These are phyloP conservation scores for Pseudozyma pruni DNA, from an alignment of 1,284 basidiomycete species.

Conservation along the genomic window DNA sequence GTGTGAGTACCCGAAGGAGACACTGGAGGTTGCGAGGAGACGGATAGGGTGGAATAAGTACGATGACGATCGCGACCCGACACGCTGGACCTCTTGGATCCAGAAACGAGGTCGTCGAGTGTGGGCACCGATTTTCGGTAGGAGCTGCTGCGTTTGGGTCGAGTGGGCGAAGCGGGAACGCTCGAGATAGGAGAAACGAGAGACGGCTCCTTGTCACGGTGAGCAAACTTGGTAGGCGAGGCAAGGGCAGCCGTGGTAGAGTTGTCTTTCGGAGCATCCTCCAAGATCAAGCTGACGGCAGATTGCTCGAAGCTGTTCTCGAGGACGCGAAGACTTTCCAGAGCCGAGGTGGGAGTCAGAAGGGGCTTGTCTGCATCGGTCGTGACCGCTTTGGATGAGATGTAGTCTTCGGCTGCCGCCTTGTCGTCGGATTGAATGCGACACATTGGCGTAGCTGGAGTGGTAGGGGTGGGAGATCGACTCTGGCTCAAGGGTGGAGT, in stretches of 20 bases:
- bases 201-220: background rate
- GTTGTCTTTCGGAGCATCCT: slow-evolving; percentile 2
- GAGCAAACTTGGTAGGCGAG: slow-evolving; percentile 1
- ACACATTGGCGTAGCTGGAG: slow-evolving; percentile 8
- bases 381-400: background rate
- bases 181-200: background rate
- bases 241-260: slow-evolving; percentile 10
- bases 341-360: slow-evolving; percentile 14
- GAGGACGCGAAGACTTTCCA: slow-evolving; percentile 25
- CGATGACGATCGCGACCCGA: background rate
- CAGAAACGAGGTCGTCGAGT: slow-evolving; percentile 4
- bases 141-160: slow-evolving; percentile 21
- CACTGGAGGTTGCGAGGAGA: slow-evolving; percentile 1
- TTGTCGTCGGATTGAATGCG: slow-evolving; percentile 1
- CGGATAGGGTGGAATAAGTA: background rate
- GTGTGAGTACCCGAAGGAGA: slow-evolving; percentile 5
- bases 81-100: slow-evolving; percentile 2
- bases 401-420: background rate
- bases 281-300: background rate
- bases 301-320: slow-evolving; percentile 20
- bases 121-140: slow-evolving; percentile 36
- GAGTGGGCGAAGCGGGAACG: background rate
- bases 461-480: slow-evolving; percentile 13
- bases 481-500: slow-evolving; percentile 33
- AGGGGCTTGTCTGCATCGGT: background rate